Conservation (phyloP, 2,329 filamentous ascomycete species). For the Penicillium sp. region DNA sequence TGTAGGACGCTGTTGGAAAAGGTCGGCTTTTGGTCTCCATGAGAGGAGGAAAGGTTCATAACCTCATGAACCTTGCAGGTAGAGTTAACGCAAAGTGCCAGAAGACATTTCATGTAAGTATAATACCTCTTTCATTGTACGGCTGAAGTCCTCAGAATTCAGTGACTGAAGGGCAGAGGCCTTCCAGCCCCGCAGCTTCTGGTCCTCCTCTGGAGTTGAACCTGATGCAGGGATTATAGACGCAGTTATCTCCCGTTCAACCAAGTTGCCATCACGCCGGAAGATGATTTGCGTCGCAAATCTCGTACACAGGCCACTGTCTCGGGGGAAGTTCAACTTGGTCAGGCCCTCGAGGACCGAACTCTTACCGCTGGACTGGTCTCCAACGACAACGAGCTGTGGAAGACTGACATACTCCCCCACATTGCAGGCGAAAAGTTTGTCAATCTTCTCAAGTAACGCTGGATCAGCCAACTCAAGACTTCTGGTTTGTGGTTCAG, state of each 20-base stretch:
- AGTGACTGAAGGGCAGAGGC: neutral
- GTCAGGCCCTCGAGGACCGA: constrained; percentile 38
- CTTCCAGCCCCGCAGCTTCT: constrained; percentile 28
- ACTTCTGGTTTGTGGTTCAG: neutral
- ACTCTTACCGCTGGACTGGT: constrained; percentile 43
- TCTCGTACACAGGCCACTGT: constrained; percentile 43
- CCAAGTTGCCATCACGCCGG: constrained; percentile 27
- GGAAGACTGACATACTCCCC: constrained; percentile 35
- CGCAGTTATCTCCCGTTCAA: constrained; percentile 25
- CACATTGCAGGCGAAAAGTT: constrained; percentile 38
- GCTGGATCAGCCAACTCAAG: constrained; percentile 17
- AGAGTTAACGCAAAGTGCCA: neutral
- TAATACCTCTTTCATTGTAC: constrained; percentile 30
- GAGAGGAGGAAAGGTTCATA: constrained; percentile 26
- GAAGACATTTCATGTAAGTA: neutral
- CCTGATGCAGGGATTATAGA: constrained; percentile 41
- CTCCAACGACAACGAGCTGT: constrained; percentile 43
- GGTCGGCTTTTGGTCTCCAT: constrained; percentile 22
- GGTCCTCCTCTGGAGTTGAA: constrained; percentile 15
- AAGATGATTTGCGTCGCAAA: constrained; percentile 52
- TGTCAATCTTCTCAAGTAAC: constrained; percentile 39
- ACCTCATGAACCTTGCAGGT: constrained; percentile 21
- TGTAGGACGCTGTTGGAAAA: constrained; percentile 47
- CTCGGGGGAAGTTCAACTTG: constrained; percentile 41
- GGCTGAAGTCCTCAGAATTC: constrained; percentile 16